phyloP scores from a whole-genome alignment of 2,329 filamentous ascomycete genomes.

The Apiospora sp. region DNA sequence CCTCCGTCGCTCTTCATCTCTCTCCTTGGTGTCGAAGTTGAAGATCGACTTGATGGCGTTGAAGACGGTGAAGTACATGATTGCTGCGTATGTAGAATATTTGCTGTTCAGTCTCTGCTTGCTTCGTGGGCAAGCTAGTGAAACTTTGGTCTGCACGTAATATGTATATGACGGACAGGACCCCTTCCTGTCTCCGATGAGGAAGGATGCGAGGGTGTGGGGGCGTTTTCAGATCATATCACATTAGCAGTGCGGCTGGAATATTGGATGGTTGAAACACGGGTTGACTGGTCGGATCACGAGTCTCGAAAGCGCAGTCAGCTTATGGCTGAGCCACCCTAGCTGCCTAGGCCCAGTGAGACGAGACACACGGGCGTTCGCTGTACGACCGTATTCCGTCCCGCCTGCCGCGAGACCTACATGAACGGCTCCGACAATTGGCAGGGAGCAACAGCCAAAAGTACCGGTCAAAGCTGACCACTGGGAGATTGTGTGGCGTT shows the following conservation, averaged over 20 bases:
- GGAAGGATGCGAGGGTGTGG: not conserved
- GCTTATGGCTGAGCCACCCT: constrained; percentile 4
- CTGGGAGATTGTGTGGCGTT: not conserved
- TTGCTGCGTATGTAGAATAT: not conserved
- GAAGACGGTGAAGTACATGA: constrained; percentile 32
- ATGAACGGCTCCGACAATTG: constrained; percentile 6
- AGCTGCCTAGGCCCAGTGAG: not conserved
- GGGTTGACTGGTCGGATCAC: not conserved
- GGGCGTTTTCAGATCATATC: not conserved
- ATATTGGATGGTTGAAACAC: not conserved
- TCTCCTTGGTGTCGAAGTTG: constrained; percentile 27
- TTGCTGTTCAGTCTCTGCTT: not conserved
- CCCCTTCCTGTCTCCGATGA: not conserved
- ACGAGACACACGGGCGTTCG: not conserved
- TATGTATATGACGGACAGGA: not conserved
- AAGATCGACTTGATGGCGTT: constrained; percentile 32
- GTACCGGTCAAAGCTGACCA: not conserved
- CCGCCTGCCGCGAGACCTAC: not conserved
- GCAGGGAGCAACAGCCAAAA: not conserved
- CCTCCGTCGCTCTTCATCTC: constrained; percentile 19
- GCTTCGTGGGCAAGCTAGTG: not conserved
- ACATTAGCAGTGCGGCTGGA: not conserved
- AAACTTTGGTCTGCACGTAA: not conserved
- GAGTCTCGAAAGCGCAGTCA: not conserved
- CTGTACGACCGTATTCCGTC: not conserved